These are phyloP conservation scores for Colletotrichum zoysiae DNA, from an alignment of 2,329 filamentous ascomycete species.

Conservation along the genomic window DNA sequence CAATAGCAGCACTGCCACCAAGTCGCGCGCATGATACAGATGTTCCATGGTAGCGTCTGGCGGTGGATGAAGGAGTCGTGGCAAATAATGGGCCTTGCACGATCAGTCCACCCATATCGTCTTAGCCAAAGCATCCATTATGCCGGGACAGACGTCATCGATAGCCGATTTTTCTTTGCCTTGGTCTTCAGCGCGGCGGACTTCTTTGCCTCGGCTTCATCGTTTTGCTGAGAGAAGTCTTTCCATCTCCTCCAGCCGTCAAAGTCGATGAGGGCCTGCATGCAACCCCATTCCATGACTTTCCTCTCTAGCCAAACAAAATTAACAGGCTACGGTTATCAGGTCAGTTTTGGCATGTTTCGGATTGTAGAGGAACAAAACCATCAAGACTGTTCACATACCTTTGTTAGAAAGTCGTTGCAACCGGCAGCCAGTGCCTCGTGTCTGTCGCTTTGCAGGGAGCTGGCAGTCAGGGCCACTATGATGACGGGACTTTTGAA, in stretches of 20 bases:
- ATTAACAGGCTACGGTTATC: constrained; percentile 80
- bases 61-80: background rate
- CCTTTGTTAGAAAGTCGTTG: constrained; percentile 98
- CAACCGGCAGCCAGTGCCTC: constrained; percentile 95
- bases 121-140: background rate
- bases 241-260: constrained; percentile 99
- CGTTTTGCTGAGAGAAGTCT: constrained; percentile 72
- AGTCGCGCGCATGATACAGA: background rate
- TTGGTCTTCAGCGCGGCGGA: constrained; percentile 53
- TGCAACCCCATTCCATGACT: constrained; percentile 99
- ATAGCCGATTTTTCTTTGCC: constrained; percentile 60
- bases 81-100: background rate
- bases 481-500: constrained; percentile 99
- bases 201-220: constrained; percentile 60
- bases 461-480: constrained; percentile 94
- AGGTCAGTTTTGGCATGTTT: constrained; percentile 5
- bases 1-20: background rate
- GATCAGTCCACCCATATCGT: background rate
- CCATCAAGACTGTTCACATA: constrained; percentile 55
- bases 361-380: background rate
- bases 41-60: background rate
- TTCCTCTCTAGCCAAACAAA: constrained; percentile 98
- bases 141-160: constrained; percentile 47
- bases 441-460: constrained; percentile 93
- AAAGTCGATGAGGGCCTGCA: constrained; percentile 98